Base-by-base conservation (phyloP, 306 rosid species). In the Calophaca sinica region DNA sequence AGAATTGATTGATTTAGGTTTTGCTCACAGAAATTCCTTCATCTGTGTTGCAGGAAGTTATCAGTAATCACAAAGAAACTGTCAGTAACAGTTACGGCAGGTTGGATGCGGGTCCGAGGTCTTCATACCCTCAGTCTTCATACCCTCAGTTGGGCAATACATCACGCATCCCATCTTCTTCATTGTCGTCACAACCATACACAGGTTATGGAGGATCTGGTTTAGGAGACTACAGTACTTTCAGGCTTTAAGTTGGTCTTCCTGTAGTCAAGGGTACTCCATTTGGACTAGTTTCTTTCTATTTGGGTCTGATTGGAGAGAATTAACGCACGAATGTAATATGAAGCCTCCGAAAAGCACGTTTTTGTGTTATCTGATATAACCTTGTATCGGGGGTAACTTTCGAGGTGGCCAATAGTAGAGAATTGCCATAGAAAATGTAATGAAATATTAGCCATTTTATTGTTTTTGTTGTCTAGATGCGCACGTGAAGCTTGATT, bases 181-280 rank as follows among this genome's bases (percentile, higher is more conserved):
- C 97, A 3, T 75, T 91, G 70, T 39, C 98, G 38, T 82, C 92
- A 4, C 94, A 85, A 77, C 63, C 91, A 9, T 87, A 89, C 73
- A 48, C 89, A 26, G 86, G 82, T 42, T 88, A 93, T 62, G 98
- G 91, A 82, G 78, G 87, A 46, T 87, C 98, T 33, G 87, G 92
- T 50, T 81, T 80, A 28, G 93, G 93, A 81, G 94, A 90, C 84
- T 90, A 86, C 84, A 81, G 81, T 79, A 81, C 91, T 57, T 93
- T 88, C 82, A 86, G 96, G 81, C 92, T 90, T 59, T 93, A 85
- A 88, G 71, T 60, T 15, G 80, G 39, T 65, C 58, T 59, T 70
- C 38, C 66, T 33, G 26, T 67, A 51, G 63, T 74, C 78, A 65
- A 70, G 77, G 42, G 51, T 74, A 68, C 83, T 84, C 62, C 72